phyloP scores from a whole-genome alignment of 805 yeast species.

The Ogataea dorogensis region DNA sequence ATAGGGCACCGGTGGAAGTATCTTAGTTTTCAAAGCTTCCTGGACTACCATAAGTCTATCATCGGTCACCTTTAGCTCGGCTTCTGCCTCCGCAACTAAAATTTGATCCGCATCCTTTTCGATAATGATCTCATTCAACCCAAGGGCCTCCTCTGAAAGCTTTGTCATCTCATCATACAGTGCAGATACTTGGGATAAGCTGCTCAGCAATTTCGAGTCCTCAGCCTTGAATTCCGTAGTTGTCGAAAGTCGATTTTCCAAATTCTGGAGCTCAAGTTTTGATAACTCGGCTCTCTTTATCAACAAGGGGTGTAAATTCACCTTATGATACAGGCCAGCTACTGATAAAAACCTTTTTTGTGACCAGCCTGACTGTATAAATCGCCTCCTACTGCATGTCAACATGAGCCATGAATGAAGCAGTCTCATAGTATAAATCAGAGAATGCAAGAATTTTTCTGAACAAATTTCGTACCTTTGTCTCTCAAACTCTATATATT shows the following conservation, averaged over 20 bases:
- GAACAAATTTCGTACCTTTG: too few relatives aligned
- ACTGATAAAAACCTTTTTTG: neutral
- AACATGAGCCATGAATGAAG: too few relatives aligned
- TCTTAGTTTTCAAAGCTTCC: constrained; percentile 47
- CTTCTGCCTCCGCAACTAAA: constrained; percentile 56
- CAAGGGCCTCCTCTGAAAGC: constrained; percentile 33
- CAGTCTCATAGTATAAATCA: too few relatives aligned
- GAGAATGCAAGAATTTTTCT: too few relatives aligned
- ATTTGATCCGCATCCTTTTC: constrained; percentile 42
- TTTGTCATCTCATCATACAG: constrained; percentile 38
- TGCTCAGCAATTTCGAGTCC: constrained; percentile 48
- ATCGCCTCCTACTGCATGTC: too few relatives aligned
- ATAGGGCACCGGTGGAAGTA: constrained; percentile 77
- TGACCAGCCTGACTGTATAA: neutral
- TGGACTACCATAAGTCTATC: constrained; percentile 47
- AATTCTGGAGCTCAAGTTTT: constrained; percentile 37
- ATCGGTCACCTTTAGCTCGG: constrained; percentile 48
- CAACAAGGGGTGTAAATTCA: constrained; percentile 46
- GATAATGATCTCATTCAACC: constrained; percentile 33
- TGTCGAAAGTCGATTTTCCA: constrained; percentile 42
- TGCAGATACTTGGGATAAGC: constrained; percentile 44
- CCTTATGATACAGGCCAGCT: neutral
- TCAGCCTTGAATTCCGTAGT: constrained; percentile 44
- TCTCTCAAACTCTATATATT: too few relatives aligned
- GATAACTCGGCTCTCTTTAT: constrained; percentile 46